These are phyloP conservation scores for Spergularia azorica DNA, from an alignment of 179 eudicot species.

Conservation along the genomic window DNA sequence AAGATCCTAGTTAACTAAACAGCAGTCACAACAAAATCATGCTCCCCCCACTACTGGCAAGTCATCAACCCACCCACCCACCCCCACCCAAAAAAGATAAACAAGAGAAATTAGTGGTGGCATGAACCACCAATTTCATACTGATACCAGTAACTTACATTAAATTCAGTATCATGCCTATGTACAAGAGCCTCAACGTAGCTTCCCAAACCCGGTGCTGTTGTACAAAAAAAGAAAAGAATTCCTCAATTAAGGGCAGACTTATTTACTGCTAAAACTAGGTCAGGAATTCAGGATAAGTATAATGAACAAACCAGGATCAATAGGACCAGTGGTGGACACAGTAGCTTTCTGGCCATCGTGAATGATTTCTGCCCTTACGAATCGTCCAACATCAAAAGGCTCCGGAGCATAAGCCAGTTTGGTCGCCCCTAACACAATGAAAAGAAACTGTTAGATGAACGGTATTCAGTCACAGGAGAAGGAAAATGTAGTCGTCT, in stretches of 20 bases:
- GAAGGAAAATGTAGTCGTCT: background rate
- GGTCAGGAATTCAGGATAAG: background rate
- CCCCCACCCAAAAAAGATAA: background rate
- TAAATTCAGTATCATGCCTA: constrained; percentile 76
- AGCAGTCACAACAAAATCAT: background rate
- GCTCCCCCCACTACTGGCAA: background rate
- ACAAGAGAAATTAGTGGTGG: background rate
- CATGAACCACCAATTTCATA: constrained; percentile 7
- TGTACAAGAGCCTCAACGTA: constrained; percentile 86
- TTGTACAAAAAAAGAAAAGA: constrained; percentile 16
- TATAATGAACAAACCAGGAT: constrained; percentile 65
- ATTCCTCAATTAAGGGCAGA: constrained; percentile 4
- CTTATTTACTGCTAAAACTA: constrained; percentile 9
- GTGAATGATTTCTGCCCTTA: constrained; percentile 67
- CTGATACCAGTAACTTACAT: constrained; percentile 46
- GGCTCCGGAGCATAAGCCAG: constrained; percentile 96
- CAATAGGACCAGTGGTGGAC: constrained; percentile 74
- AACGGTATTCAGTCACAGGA: background rate
- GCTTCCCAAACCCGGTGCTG: constrained; percentile 95
- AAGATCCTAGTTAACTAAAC: background rate
- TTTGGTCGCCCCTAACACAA: constrained; percentile 77
- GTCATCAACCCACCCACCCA: too few species aligned
- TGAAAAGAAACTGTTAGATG: background rate
- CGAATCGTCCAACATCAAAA: constrained; percentile 74
- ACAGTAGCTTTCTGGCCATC: constrained; percentile 49